Percentiles rank a stretch among this genome's conserved stretches.
These are phyloP conservation scores for Fusarium begoniae DNA, from an alignment of 2,329 filamentous ascomycete genomes.

Conservation along the genomic window DNA sequence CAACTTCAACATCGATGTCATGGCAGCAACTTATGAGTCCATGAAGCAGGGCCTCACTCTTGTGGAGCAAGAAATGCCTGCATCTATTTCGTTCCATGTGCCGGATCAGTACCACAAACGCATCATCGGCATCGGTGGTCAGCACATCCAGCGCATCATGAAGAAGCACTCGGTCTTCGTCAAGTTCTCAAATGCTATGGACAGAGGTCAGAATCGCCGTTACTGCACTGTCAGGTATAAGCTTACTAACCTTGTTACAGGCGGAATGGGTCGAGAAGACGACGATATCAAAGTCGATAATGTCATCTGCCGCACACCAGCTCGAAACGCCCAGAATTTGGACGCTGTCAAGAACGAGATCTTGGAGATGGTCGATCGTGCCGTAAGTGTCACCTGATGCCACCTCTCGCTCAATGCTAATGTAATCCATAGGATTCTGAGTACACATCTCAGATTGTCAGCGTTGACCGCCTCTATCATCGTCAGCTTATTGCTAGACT, in stretches of 20 bases:
- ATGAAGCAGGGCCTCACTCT: slow-evolving; percentile 92
- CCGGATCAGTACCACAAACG: slow-evolving; percentile 99
- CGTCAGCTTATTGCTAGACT: slow-evolving; percentile 91
- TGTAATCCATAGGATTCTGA: slow-evolving; percentile 78
- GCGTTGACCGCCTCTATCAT: slow-evolving; percentile 94
- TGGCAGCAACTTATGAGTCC: slow-evolving; percentile 89
- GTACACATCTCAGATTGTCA: slow-evolving; percentile 92
- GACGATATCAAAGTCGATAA: slow-evolving; percentile 99
- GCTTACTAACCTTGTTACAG: slow-evolving; percentile 49
- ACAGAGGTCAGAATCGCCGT: slow-evolving; percentile 69
- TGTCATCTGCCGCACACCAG: slow-evolving; percentile 96
- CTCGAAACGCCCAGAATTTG: slow-evolving; percentile 94
- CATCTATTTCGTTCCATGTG: slow-evolving; percentile 98
- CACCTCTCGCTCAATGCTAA: slow-evolving; percentile 1
- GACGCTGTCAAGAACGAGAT: slow-evolving; percentile 99
- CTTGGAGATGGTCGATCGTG: slow-evolving; percentile 98
- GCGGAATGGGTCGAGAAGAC: slow-evolving; percentile 87
- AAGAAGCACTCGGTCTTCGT: slow-evolving; percentile 99
- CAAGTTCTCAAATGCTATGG: slow-evolving; percentile 99
- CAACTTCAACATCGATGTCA: slow-evolving; percentile 99
- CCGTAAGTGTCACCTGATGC: slow-evolving; percentile 60
- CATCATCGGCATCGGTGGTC: slow-evolving; percentile 97
- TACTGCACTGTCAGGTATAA: background rate
- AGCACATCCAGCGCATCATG: slow-evolving; percentile 99
- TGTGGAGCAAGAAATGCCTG: slow-evolving; percentile 99